Base-by-base conservation (phyloP, 176 grass and related monocot genomes). In the Avena sativa region DNA sequence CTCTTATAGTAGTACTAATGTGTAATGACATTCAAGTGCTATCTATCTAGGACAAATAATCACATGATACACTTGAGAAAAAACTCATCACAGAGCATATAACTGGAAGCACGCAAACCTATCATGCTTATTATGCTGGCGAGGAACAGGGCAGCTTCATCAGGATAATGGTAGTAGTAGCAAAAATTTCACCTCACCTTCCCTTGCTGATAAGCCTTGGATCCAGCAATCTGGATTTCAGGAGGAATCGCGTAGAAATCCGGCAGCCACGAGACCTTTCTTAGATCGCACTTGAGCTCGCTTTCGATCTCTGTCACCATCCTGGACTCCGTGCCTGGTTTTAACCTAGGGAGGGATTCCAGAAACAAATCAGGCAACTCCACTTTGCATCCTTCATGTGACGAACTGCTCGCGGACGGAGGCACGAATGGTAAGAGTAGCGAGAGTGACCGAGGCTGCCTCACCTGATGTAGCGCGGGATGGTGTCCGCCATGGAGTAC, bases 381-480 rank as follows among this genome's bases (percentile, higher is more conserved):
- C 8, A 0, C 60, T 88, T 48, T 12, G 44, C 20, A 51, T 4
- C 76, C 26, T 16, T 69, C 63, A 55, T 26, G 20, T 13, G 20
- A 36, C 9, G 6, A 79, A 16, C 9, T 70, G 26, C 76, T 16
- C 47, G 32, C 11, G 25, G 50, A 77, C 36, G 74, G 28, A 53
- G 79, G 28, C 26, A 55, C 44, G 19, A 50, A 43, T 19, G 48
- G 21, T 32, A 23, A 8, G 3, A 8, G 4, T 56, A 25, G 12
- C 40, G 7, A 46, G 16, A 46, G 16, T 71, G 4, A 17, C 64
- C 64, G 23, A 58, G 20, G 55, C 46, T 57, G n/a, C 82, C 57
- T 47, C 87, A 98, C 97, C 97, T 92, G 91, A 96, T 93, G 88
- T 98, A 98, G 15, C 97, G 93, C 17, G 94, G 97, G 66, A 94